A percentile compares a stretch with the other conserved stretches of the same genome.
Conservation (phyloP, 768 basidiomycete species). For the Exsudoporus frostii region DNA sequence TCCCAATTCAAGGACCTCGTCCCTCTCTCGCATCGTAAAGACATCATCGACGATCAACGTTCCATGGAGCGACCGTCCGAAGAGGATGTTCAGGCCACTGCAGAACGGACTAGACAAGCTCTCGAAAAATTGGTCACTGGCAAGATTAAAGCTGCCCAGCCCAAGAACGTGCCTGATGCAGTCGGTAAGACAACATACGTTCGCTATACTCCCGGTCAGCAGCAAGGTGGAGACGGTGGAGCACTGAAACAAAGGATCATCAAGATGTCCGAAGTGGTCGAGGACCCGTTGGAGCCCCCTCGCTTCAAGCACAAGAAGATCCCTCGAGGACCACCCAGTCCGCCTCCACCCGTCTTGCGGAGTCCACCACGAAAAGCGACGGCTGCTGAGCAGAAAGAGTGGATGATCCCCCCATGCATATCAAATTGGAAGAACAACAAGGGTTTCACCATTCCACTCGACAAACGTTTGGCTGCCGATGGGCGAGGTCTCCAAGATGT, state of each 20-base stretch:
- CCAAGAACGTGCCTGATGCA: conserved; percentile 86
- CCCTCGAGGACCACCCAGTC: conserved; percentile 92
- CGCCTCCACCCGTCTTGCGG: conserved; percentile 91
- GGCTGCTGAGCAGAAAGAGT: conserved; percentile 97
- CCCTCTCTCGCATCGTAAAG: conserved; percentile 84
- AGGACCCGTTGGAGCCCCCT: conserved; percentile 96
- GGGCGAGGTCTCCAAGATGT: conserved; percentile 98
- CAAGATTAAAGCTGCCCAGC: conserved; percentile 98
- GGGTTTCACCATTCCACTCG: conserved; percentile 97
- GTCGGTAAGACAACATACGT: conserved; percentile 87
- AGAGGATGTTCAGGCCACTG: conserved; percentile 86
- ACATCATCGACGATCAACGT: conserved; percentile 71
- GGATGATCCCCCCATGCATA: conserved; percentile 99
- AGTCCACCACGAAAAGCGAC: conserved; percentile 96
- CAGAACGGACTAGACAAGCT: conserved; percentile 86
- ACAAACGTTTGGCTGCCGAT: conserved; percentile 96
- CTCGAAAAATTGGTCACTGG: conserved; percentile 91
- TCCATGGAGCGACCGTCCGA: conserved; percentile 91
- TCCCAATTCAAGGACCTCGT: conserved; percentile 98
- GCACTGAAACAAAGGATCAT: conserved; percentile 89
- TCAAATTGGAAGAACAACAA: conserved; percentile 99
- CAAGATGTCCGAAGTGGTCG: conserved; percentile 97
- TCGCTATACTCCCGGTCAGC: conserved; percentile 94
- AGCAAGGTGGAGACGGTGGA: conserved; percentile 57
- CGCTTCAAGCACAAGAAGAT: conserved; percentile 99